These are phyloP conservation scores for Cytospora piceae DNA, from an alignment of 2,329 filamentous ascomycete genomes.

Conservation along the genomic window DNA sequence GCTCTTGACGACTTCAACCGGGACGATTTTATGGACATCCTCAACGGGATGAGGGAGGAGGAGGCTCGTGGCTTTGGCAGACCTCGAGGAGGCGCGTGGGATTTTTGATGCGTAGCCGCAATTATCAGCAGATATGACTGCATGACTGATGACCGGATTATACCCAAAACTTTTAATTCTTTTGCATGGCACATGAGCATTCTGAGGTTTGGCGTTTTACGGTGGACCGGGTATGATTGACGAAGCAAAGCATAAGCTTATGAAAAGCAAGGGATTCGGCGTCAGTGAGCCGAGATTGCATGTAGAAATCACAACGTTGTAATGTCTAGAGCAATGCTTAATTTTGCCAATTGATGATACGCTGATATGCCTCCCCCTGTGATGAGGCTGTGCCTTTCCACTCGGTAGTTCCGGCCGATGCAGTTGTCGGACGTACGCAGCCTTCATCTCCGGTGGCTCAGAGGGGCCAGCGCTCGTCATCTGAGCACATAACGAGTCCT, in stretches of 20 bases:
- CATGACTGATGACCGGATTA: slow-evolving; percentile 15
- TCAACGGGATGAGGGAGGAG: background rate
- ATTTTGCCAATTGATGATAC: background rate
- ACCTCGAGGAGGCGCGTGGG: background rate
- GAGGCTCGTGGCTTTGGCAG: background rate
- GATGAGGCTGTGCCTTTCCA: background rate
- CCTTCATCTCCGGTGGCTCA: background rate
- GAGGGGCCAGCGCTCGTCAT: background rate
- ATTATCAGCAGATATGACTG: background rate
- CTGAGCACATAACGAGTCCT: background rate
- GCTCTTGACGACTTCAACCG: background rate
- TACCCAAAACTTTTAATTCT: background rate
- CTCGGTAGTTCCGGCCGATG: background rate
- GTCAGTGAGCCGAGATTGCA: background rate
- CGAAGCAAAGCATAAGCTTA: background rate
- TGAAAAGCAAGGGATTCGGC: background rate
- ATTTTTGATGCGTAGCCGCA: background rate
- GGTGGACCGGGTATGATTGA: background rate
- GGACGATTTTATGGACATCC: background rate
- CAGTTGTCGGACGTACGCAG: background rate
- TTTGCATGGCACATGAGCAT: slow-evolving; percentile 4
- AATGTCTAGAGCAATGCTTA: background rate
- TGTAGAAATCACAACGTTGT: background rate
- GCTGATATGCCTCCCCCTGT: background rate
- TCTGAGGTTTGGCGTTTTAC: background rate